phyloP scores from a whole-genome alignment of 352 stramenopile genomes.

The Globisporangium yorkense region DNA sequence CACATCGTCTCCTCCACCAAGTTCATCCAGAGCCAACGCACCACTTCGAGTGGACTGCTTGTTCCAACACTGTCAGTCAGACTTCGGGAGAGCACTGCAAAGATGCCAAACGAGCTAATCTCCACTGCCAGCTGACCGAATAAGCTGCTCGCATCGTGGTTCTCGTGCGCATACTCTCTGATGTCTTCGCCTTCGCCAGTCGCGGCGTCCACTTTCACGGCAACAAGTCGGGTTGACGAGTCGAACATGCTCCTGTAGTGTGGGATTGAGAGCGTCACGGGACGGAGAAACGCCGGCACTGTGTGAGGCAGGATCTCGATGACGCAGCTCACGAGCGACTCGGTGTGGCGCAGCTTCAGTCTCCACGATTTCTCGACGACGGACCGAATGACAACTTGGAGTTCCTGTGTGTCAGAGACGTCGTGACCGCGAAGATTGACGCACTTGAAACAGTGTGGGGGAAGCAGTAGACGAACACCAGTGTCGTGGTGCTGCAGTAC shows the following conservation, averaged over 20 bases:
- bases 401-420: conserved; percentile 40
- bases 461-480: conserved; percentile 36
- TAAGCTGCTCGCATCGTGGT: not conserved
- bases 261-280: conserved; percentile 22
- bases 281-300: conserved; percentile 21
- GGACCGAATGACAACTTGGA: conserved; percentile 38
- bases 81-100: conserved; percentile 12
- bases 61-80: conserved; percentile 7
- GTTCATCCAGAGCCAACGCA: not conserved
- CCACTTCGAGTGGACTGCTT: conserved; percentile 12
- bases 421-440: conserved; percentile 31
- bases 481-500: conserved; percentile 20
- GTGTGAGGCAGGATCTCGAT: conserved; percentile 35
- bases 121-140: not conserved
- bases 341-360: conserved; percentile 16
- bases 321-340: conserved; percentile 38
- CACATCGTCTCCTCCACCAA: not conserved
- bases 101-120: conserved; percentile 5
- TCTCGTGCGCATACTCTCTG: not conserved
- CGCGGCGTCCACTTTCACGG: conserved; percentile 23
- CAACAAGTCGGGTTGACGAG: conserved; percentile 7
- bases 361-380: not conserved
- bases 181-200: conserved; percentile 11
- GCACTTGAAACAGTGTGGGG: conserved; percentile 44
- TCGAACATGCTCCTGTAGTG: conserved; percentile 17